Evolutionary conservation across 129 eudicot species (phyloP).

Genomic region (Apium graveolens): DNA sequence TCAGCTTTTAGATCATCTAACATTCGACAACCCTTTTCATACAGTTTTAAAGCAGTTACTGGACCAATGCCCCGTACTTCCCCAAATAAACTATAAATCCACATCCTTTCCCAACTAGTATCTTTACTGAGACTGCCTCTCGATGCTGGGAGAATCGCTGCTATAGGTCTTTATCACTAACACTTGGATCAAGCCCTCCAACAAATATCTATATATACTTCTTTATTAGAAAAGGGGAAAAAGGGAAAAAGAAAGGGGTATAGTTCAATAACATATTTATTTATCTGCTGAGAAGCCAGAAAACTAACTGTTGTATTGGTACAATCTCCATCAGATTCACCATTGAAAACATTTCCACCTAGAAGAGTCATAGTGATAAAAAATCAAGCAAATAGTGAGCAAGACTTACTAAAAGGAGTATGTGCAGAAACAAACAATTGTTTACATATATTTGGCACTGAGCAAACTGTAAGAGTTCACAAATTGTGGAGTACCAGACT

Average conservation of each 20-base stretch:
- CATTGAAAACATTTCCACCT: conserved; percentile 75
- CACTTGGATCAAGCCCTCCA: conserved; percentile 83
- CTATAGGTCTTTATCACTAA: conserved; percentile 76
- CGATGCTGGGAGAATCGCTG: conserved; percentile 74
- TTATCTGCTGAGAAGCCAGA: not conserved
- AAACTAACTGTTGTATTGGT: conserved; percentile 56
- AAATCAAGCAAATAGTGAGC: not conserved
- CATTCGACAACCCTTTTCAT: conserved; percentile 56
- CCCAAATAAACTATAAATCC: conserved; percentile 86
- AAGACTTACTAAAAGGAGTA: not conserved
- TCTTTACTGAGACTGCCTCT: conserved; percentile 73
- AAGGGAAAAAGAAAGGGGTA: not conserved
- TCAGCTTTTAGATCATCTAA: conserved; percentile 68
- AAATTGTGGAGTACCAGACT: not conserved
- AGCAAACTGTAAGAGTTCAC: not conserved
- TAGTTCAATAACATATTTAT: not conserved
- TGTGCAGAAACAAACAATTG: not conserved
- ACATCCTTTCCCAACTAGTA: conserved; percentile 77
- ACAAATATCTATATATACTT: conserved; percentile 58
- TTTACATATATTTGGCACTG: not conserved
- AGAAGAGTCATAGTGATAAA: conserved; percentile 13
- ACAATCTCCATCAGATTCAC: conserved; percentile 71
- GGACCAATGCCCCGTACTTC: conserved; percentile 99
- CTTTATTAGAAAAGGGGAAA: conserved; percentile 12
- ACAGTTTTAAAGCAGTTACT: conserved; percentile 77